These are phyloP conservation scores for Trichomonas tenax DNA, from an alignment of 208 protist genomes.

Conservation along the genomic window DNA sequence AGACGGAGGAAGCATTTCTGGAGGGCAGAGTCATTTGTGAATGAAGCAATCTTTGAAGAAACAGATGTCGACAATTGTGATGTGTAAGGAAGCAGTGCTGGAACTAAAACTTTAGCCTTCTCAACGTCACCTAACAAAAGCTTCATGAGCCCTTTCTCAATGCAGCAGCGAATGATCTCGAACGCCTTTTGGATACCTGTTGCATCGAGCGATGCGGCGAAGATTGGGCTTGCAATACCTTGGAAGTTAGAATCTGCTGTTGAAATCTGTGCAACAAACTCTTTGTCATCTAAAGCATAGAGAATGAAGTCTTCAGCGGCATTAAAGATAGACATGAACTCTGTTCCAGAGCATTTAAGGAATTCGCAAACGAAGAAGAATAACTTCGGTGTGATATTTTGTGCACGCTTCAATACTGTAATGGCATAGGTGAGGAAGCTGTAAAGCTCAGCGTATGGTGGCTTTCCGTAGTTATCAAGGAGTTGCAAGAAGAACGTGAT, in stretches of 20 bases:
- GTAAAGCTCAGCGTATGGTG: not conserved
- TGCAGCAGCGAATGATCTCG: not conserved
- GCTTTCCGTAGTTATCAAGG: not conserved
- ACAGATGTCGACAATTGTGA: not conserved
- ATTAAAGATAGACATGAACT: not conserved
- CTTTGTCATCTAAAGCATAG: not conserved
- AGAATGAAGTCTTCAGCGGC: not conserved
- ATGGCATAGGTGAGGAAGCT: not conserved
- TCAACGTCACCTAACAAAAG: not conserved
- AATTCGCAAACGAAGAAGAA: not conserved
- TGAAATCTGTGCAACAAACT: not conserved
- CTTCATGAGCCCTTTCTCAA: not conserved
- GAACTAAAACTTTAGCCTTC: not conserved
- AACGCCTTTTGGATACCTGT: not conserved
- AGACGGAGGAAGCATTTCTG: not conserved
- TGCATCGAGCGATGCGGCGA: not conserved
- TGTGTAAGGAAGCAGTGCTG: not conserved
- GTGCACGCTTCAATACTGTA: not conserved
- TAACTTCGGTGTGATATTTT: not conserved
- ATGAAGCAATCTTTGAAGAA: not conserved
- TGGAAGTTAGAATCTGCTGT: not conserved
- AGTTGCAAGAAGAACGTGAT: not conserved
- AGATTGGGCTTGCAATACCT: not conserved
- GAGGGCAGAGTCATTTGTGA: not conserved
- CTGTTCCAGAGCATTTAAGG: not conserved